Conservation (phyloP, 2,329 filamentous ascomycete species). For the Zasmidium angulare region DNA sequence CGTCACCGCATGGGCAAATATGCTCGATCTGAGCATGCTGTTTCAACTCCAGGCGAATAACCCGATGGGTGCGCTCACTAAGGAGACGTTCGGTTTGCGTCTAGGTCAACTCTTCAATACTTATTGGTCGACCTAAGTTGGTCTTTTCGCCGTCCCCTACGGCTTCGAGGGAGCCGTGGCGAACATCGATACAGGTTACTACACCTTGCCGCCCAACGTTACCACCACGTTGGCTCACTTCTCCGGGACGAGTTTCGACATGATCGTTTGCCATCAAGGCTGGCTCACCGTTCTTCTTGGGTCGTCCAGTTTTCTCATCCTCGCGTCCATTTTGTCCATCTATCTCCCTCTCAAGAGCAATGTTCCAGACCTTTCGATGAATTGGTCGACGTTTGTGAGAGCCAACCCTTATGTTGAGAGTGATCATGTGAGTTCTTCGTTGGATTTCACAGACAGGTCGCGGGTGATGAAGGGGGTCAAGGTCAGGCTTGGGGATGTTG, state of each 20-base stretch:
- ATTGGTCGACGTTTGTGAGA: not conserved
- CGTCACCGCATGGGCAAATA: constrained; percentile 1
- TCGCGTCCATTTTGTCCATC: not conserved
- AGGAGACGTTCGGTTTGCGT: not conserved
- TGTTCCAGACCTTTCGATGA: not conserved
- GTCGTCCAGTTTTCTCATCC: not conserved
- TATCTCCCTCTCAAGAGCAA: not conserved
- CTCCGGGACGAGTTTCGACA: not conserved
- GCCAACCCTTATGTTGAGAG: not conserved
- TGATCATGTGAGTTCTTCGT: not conserved
- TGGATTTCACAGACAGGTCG: not conserved
- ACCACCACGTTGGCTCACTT: not conserved
- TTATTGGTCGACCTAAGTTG: not conserved
- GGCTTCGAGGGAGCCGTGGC: not conserved
- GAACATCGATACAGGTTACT: not conserved
- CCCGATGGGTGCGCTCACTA: not conserved
- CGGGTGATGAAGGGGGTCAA: not conserved
- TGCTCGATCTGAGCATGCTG: not conserved
- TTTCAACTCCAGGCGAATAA: not conserved
- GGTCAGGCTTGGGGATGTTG: not conserved
- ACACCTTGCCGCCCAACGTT: not conserved
- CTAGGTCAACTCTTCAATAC: not conserved
- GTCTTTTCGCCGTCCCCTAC: not conserved
- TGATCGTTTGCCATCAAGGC: not conserved
- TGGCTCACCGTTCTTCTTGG: constrained; percentile 2